Base-by-base conservation (phyloP, 192 early-diverging fungal genomes). In the Coemansia sp. region DNA sequence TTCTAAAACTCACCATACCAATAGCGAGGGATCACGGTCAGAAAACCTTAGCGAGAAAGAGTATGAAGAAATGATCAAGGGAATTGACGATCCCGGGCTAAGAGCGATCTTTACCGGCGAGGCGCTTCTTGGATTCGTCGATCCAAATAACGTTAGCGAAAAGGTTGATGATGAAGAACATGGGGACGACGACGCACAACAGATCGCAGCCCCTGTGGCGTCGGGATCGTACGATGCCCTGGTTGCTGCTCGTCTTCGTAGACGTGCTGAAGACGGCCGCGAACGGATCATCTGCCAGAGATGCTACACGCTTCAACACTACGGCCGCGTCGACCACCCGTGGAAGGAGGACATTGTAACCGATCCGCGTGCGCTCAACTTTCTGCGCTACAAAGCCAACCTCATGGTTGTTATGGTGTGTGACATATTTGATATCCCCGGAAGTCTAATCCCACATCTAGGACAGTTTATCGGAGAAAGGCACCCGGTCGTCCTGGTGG, bases 351-450 rank as follows among this genome's bases (percentile, higher is more conserved):
- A 61, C 66, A 82, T 79, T 63, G 82, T 69, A n/a, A 67, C 63
- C 0, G 85, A 87, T 63, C 82, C 76, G 33, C 77, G 79, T 17
- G 81, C 80, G 9, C 69, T 89, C 9, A 61, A 67, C 19, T 90
- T 88, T 59, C 61, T 90, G 69, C 74, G 71, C 32, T 85, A 84
- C 49, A 83, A 78, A 59, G 25, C 76, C 11, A 72, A 81, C 25
- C 72, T 86, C 0, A 43, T 90, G 22, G 67, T 88, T 1, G 76
- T 92, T 3, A 68, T 79, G 33, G 83, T 92, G 4, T 75, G 87
- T 52, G 91, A 92, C 52, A 62, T 89, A 54, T 79, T 81, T 43
- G 91, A 92, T 67, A 84, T 91, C 29, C 91, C 89, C 4, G 85
- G 79, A 8, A 88, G 87, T 29, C 60, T 91, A 11, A 73, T 84